phyloP scores from a whole-genome alignment of 2,329 filamentous ascomycete species.

The Escovopsis weberi region DNA sequence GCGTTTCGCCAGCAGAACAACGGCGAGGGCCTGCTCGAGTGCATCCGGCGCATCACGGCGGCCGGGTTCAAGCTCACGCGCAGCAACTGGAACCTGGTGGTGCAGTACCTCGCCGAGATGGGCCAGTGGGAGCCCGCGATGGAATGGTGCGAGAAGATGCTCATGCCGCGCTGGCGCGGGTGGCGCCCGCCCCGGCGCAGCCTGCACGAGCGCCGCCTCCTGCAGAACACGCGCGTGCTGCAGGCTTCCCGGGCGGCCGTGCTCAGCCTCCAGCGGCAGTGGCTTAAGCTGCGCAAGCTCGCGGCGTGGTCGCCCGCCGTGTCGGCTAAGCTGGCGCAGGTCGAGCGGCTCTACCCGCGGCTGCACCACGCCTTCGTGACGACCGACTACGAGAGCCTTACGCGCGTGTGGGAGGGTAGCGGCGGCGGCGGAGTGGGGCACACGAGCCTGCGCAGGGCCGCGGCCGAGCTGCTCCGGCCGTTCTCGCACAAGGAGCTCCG shows the following conservation, averaged over 20 bases:
- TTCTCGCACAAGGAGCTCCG: slow-evolving; percentile 17
- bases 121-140: slow-evolving; percentile 54
- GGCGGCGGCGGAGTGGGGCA: slow-evolving; percentile 1
- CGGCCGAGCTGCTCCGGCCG: slow-evolving; percentile 14
- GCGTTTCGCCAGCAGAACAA: slow-evolving; percentile 27
- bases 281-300: slow-evolving; percentile 32
- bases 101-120: slow-evolving; percentile 50
- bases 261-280: slow-evolving; percentile 33
- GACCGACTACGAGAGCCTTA: slow-evolving; percentile 16
- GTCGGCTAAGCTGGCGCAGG: slow-evolving; percentile 22
- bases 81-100: slow-evolving; percentile 66
- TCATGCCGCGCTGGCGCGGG: slow-evolving; percentile 68
- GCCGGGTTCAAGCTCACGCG: slow-evolving; percentile 62
- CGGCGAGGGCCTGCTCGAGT: slow-evolving; percentile 29
- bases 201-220: slow-evolving; percentile 22
- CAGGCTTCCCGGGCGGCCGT: slow-evolving; percentile 26
- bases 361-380: slow-evolving; percentile 26
- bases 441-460: slow-evolving; percentile 14
- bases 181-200: slow-evolving; percentile 34
- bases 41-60: slow-evolving; percentile 40
- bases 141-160: slow-evolving; percentile 54
- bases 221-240: slow-evolving; percentile 20
- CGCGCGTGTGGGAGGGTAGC: slow-evolving; percentile 12
- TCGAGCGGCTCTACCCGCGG: slow-evolving; percentile 26
- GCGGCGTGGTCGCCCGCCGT: slow-evolving; percentile 33